Evolutionary conservation across 2,329 filamentous ascomycete genomes (phyloP), one percentile per base, ranked within the genome.

Genomic region (Trematosphaeria pertusa): DNA sequence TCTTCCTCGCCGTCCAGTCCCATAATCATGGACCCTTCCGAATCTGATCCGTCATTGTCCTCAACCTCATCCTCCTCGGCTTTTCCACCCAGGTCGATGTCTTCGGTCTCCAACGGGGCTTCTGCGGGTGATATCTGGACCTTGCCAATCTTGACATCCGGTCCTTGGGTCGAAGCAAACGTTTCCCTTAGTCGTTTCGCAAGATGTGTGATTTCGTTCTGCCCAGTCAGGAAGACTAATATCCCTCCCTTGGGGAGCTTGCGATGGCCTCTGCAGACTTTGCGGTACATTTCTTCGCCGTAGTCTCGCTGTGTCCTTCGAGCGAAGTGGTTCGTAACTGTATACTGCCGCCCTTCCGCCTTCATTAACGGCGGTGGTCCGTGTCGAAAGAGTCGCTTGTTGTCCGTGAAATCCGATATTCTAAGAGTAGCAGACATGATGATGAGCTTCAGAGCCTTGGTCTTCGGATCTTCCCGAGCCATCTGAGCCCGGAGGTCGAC

Each of bases 381-480:
- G 33, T 77, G 80, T 3, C 86, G 78, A 71, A 99, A 99, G 0
- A 99, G 78, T 12, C 81, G 86, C 7, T 83, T 76, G 64, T 99
- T 97, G 65, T 91, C 83, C 0, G 90, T 91, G 59, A 99, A 89
- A 65, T 97, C 93, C 10, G 91, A 89, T 35, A 97, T 89, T 48
- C 91, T 82, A 24, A 99, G 78, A 2, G 94, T 99, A 33, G 94
- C 94, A 49, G 93, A 97, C 95, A 99, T 99, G 73, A 99, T 96
- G 49, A 99, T 84, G 7, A 99, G 81, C 73, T 97, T 99, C 41
- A 99, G 74, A 0, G 92, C 91, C 55, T 86, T 75, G 42, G 69
- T 87, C 1, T 83, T 82, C 0, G 86, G 76, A 50, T 94, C 83
- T 68, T 94, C 87, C 50, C 82, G 76, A 6, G 84, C 83, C 74